These are phyloP conservation scores for Hymenoscyphus repandus DNA, from an alignment of 2,329 filamentous ascomycete species.

Conservation along the genomic window DNA sequence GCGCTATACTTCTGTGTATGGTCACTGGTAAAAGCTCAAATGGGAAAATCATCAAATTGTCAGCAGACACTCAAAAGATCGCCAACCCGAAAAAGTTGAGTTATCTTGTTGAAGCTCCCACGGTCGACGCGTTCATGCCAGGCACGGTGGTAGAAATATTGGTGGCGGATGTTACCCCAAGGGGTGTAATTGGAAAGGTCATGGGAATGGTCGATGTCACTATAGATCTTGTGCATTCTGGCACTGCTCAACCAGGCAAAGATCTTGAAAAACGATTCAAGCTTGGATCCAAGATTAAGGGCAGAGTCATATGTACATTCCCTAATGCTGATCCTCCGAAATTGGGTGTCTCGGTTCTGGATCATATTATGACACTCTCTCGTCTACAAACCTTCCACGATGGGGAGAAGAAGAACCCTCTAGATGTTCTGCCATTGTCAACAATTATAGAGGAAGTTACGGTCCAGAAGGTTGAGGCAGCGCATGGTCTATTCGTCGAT, in stretches of 20 bases:
- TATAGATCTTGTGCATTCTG: constrained; percentile 85
- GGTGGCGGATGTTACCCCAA: constrained; percentile 66
- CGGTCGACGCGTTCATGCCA: constrained; percentile 83
- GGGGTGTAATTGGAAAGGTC: constrained; percentile 82
- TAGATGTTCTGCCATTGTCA: constrained; percentile 62
- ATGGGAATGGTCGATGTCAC: constrained; percentile 89
- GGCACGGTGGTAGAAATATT: constrained; percentile 86
- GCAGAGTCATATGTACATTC: constrained; percentile 82
- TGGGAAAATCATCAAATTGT: constrained; percentile 82
- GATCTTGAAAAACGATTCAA: constrained; percentile 76
- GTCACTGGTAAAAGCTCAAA: constrained; percentile 70
- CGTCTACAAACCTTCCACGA: constrained; percentile 40
- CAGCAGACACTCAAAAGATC: constrained; percentile 64
- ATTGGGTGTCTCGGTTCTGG: constrained; percentile 79
- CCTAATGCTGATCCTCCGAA: constrained; percentile 74
- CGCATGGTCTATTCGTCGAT: constrained; percentile 76
- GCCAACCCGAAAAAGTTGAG: constrained; percentile 61
- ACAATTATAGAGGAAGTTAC: constrained; percentile 72
- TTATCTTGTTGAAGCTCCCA: constrained; percentile 70
- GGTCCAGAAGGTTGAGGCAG: constrained; percentile 72
- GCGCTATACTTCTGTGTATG: constrained; percentile 78
- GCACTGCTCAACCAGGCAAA: constrained; percentile 61
- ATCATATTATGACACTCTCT: constrained; percentile 68
- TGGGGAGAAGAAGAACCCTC: constrained; percentile 42
- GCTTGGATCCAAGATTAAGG: constrained; percentile 77